A percentile compares a stretch with the other conserved stretches of the same genome.
phyloP scores from a whole-genome alignment of 345 rosid genomes.

The Gossypium turneri region DNA sequence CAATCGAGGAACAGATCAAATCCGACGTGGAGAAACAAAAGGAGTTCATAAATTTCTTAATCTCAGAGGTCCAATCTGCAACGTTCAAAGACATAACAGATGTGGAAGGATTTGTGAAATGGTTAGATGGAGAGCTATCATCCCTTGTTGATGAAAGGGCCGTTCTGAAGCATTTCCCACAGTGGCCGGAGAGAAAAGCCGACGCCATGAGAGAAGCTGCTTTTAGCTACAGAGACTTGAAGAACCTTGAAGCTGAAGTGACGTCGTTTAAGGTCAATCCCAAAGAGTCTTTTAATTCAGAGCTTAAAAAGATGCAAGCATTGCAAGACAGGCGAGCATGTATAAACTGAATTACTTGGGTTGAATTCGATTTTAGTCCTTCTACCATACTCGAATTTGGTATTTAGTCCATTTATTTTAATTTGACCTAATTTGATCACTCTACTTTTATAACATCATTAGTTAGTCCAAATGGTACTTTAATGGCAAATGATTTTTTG shows the following conservation, averaged over 20 bases:
- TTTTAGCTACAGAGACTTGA: conserved; percentile 59
- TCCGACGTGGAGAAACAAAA: conserved; percentile 73
- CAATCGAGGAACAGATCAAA: conserved; percentile 50
- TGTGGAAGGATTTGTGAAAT: conserved; percentile 70
- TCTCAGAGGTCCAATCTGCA: conserved; percentile 70
- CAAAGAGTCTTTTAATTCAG: conserved; percentile 45
- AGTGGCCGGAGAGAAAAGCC: conserved; percentile 90
- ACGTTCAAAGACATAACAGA: conserved; percentile 57
- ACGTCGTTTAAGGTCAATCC: conserved; percentile 52
- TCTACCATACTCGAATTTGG: too few species aligned
- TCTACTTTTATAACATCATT: too few species aligned
- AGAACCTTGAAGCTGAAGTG: conserved; percentile 58
- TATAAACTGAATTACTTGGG: conserved; percentile 27
- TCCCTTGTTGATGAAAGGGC: conserved; percentile 93
- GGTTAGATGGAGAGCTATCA: conserved; percentile 78
- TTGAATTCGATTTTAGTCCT: too few species aligned
- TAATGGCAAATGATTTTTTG: too few species aligned
- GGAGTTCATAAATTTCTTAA: conserved; percentile 58
- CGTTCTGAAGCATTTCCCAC: conserved; percentile 83
- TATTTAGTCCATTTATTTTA: too few species aligned
- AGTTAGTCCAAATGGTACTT: too few species aligned
- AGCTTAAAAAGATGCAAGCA: conserved; percentile 58
- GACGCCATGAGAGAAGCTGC: conserved; percentile 90
- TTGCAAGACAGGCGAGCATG: conserved; percentile 98
- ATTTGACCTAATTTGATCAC: too few species aligned